Base-by-base conservation (phyloP, 2,329 filamentous ascomycete genomes). In the Fusarium compactum region DNA sequence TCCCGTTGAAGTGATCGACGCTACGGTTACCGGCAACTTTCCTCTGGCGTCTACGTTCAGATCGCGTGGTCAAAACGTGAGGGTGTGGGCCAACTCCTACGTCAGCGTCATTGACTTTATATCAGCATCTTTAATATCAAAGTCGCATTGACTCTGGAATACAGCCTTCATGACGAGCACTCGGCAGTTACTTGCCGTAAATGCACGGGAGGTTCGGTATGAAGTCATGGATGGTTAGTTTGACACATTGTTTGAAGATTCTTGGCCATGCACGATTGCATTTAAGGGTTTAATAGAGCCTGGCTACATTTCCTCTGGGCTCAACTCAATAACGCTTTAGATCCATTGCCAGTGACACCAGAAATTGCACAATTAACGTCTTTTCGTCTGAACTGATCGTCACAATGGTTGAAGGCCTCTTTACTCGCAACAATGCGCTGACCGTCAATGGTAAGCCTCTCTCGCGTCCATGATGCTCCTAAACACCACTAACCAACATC, bases 101-200 rank as follows among this genome's bases (percentile, higher is more conserved):
- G 41, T 66, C n/a, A 54, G 3, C 62, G 63, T 66, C 63, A 66
- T 66, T 40, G 62, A 62, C 62, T 65, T 16, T 7, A 47, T 22
- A 29, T 22, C 30, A 6, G 15, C 55, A 54, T 66, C 38, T n/a
- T 40, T 12, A 7, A 40, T 11, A 16, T 10, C 38, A 9, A 27
- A n/a, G 50, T 53, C 18, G 34, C 32, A 53, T 53, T 27, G 15
- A 22, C 22, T n/a, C 11, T 53, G 18, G 12, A 43, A 22, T 2
- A 53, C 9, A 16, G 2, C 2, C 2, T 10, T 20, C 7, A 66
- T 65, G 63, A 66, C 62, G 56, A 50, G 20, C 62, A 62, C 58
- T 62, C 63, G 62, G 63, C 62, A 66, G 10, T 15, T 45, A 20
- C 6, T 41, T 61, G 40, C 62, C 63, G 55, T 41, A 1, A 15